Evolutionary conservation across 352 stramenopile genomes (phyloP).

Genomic region (Pythium oligandrum): DNA sequence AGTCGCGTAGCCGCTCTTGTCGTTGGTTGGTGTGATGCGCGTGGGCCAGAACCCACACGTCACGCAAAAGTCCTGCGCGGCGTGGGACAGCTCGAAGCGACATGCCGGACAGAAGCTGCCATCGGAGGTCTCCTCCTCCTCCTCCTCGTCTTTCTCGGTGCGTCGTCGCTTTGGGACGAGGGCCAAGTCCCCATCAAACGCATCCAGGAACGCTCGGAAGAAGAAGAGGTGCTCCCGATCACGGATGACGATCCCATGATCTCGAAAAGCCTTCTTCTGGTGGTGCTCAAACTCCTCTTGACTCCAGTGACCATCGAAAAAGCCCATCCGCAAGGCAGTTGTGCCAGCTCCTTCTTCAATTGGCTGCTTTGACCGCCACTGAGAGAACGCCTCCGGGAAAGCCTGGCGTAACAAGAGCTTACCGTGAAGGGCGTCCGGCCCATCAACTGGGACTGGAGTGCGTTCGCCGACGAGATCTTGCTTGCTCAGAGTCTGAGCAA

Average conservation of each 20-base stretch:
- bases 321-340: slow-evolving; percentile 56
- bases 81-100: slow-evolving; percentile 38
- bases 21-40: slow-evolving; percentile 44
- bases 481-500: slow-evolving; percentile 55
- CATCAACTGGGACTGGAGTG: slow-evolving; percentile 49
- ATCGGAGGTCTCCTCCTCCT: slow-evolving; percentile 2
- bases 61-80: slow-evolving; percentile 46
- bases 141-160: not conserved
- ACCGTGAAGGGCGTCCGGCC: slow-evolving; percentile 39
- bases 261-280: slow-evolving; percentile 24
- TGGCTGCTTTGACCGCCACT: slow-evolving; percentile 85
- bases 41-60: slow-evolving; percentile 73
- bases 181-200: slow-evolving; percentile 38
- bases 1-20: slow-evolving; percentile 42
- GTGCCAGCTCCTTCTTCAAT: slow-evolving; percentile 83
- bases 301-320: slow-evolving; percentile 46
- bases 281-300: slow-evolving; percentile 32
- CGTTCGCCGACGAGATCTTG: slow-evolving; percentile 59
- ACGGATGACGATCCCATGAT: slow-evolving; percentile 50
- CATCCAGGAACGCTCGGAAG: slow-evolving; percentile 53
- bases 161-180: slow-evolving; percentile 33
- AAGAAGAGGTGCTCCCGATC: slow-evolving; percentile 71
- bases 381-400: slow-evolving; percentile 76
- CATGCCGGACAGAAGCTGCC: slow-evolving; percentile 29
- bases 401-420: slow-evolving; percentile 85